phyloP scores from a whole-genome alignment of 371 early-diverging fungal genomes.

The Cokeromyces recurvatus region DNA sequence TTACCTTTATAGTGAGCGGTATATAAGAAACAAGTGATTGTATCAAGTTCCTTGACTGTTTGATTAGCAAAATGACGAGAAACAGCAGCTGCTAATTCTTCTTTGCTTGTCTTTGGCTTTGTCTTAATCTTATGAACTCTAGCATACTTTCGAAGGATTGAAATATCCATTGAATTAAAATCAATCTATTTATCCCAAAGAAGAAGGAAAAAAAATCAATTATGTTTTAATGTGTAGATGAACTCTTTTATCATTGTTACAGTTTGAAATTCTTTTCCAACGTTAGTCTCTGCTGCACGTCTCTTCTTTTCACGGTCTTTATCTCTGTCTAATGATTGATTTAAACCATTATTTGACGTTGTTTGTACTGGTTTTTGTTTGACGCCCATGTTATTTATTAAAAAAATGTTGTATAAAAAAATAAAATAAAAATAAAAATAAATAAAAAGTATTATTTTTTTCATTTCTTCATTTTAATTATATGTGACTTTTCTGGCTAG shows the following conservation, averaged over 20 bases:
- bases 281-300: slow-evolving; percentile 29
- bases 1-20: slow-evolving; percentile 46
- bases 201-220: too few relatives aligned
- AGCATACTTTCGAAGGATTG: slow-evolving; percentile 39
- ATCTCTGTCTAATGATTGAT: slow-evolving; percentile 22
- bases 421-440: neutral
- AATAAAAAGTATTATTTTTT: too few relatives aligned
- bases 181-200: slow-evolving; percentile 31
- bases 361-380: slow-evolving; percentile 29
- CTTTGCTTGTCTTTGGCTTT: slow-evolving; percentile 28
- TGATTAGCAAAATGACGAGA: slow-evolving; percentile 49
- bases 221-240: too few relatives aligned
- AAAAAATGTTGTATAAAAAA: too few relatives aligned
- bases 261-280: slow-evolving; percentile 49
- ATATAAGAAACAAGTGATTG: slow-evolving; percentile 46
- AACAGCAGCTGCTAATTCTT: slow-evolving; percentile 41
- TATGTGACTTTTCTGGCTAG: too few relatives aligned
- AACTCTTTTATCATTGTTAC: too few relatives aligned
- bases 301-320: slow-evolving; percentile 43
- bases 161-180: slow-evolving; percentile 37
- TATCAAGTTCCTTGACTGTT: slow-evolving; percentile 44
- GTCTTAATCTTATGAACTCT: slow-evolving; percentile 41
- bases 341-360: slow-evolving; percentile 11
- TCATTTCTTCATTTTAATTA: too few relatives aligned
- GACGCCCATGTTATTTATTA: slow-evolving; percentile 18